Conservation (phyloP, 2,329 filamentous ascomycete genomes). For the Nakataea oryzae region DNA sequence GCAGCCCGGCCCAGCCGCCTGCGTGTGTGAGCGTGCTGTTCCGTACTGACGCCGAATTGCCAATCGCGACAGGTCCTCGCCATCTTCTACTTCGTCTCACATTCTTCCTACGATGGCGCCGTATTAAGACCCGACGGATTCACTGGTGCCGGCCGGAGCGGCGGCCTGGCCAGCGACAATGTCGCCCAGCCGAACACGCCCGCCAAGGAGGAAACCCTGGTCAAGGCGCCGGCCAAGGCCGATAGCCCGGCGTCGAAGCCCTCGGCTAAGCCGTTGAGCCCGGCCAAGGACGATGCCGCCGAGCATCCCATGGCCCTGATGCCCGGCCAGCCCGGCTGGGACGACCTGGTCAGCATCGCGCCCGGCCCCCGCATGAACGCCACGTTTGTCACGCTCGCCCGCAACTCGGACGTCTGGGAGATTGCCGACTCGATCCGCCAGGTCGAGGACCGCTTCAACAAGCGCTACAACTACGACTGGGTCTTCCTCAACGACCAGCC, state of each 20-base stretch:
- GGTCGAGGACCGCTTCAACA: slow-evolving; percentile 96
- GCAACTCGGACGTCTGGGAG: slow-evolving; percentile 92
- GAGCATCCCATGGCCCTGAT: slow-evolving; percentile 40
- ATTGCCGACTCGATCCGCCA: slow-evolving; percentile 93
- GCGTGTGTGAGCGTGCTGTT: not conserved
- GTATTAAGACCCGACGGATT: slow-evolving; percentile 12
- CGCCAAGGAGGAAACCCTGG: not conserved
- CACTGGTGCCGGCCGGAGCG: not conserved
- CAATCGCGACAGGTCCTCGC: slow-evolving; percentile 42
- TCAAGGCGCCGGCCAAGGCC: slow-evolving; percentile 5
- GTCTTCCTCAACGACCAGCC: slow-evolving; percentile 96
- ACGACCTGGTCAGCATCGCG: slow-evolving; percentile 39
- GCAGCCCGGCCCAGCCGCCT: not conserved
- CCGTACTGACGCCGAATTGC: not conserved
- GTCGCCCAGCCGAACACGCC: slow-evolving; percentile 9
- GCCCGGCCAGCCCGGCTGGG: slow-evolving; percentile 41
- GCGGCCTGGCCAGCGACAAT: slow-evolving; percentile 12
- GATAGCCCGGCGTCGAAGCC: slow-evolving; percentile 6
- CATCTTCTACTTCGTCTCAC: slow-evolving; percentile 74
- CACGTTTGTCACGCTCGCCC: slow-evolving; percentile 90
- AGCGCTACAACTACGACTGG: slow-evolving; percentile 96
- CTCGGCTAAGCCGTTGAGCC: slow-evolving; percentile 12
- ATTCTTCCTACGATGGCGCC: slow-evolving; percentile 36
- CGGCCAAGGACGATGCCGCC: slow-evolving; percentile 22
- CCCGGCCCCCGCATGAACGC: slow-evolving; percentile 80